Evolutionary conservation across 768 basidiomycete genomes (phyloP), one percentile per base, ranked within the genome.

Genomic region (Podaxis sp.): DNA sequence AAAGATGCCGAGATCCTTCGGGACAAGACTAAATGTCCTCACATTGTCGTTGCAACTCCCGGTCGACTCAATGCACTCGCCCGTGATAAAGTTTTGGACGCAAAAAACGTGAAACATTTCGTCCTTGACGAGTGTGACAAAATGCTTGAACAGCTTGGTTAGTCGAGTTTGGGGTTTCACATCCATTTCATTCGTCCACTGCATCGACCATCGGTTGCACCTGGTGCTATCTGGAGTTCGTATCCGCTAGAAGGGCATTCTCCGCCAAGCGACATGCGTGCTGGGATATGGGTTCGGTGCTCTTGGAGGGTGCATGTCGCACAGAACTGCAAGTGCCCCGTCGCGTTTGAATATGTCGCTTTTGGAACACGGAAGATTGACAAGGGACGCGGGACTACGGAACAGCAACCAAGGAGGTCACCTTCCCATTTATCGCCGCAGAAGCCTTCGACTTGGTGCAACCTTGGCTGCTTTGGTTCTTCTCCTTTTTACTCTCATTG

Each of bases 91-190:
- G 85, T 91, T 70, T 76, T 99, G 77, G 94, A 97, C 73, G 92
- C 93, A 67, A 92, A 92, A 79, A 89, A 93, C 72, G 95, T 99
- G 77, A 99, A 99, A 81, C 96, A 99, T 82, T 99, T 99, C 79
- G 95, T 97, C 62, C 83, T 99, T 76, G 97, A 99, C 86, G 97
- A 99, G 82, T 99, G 97, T 86, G 97, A 99, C 86, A 99, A 99
- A 87, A 98, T 99, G 95, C 91, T 99, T 75, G 97, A 99, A 86
- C 92, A 95, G 87, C 95, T 99, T 82, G 97, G 97, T 99, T 93
- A 98, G 97, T 99, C 86, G 82, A 62, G 54, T 62, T 62, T 62
- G 84, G 84, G 85, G 80, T 78, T 79, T 72, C 78, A 74, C 76
- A 76, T 79, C 74, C 70, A 76, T 80, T 79, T 72, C 76, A 78